phyloP scores from a whole-genome alignment of 1,139 yeast species.

The Saccharomyces uvarum region DNA sequence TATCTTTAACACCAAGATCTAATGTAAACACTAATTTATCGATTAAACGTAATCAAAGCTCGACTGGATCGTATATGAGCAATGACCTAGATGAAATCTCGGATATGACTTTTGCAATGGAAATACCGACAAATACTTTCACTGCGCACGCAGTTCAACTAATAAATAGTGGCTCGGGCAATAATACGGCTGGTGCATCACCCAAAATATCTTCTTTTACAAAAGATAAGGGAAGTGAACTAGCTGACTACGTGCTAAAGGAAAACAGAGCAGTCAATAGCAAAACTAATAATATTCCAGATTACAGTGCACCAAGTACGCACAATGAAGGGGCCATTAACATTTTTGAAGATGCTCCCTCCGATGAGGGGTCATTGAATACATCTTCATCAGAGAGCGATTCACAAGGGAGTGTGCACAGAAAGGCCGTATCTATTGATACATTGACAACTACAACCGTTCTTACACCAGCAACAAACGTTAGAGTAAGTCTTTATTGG shows the following conservation, averaged over 20 bases:
- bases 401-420: constrained; percentile 21
- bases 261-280: not conserved
- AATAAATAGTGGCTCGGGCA: not conserved
- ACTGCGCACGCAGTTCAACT: constrained; percentile 26
- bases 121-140: constrained; percentile 23
- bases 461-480: constrained; percentile 27
- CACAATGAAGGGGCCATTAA: constrained; percentile 14
- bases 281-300: constrained; percentile 5
- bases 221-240: not conserved
- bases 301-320: constrained; percentile 5
- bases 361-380: constrained; percentile 20
- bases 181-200: not conserved
- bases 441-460: constrained; percentile 28
- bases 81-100: constrained; percentile 16
- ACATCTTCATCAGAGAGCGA: constrained; percentile 21
- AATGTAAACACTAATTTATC: constrained; percentile 12
- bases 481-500: constrained; percentile 29
- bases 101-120: constrained; percentile 26
- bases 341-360: constrained; percentile 29
- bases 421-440: constrained; percentile 30
- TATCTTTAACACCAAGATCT: constrained; percentile 11
- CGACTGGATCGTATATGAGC: not conserved
- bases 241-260: not conserved
- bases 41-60: constrained; percentile 2
- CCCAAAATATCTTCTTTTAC: not conserved